Percentiles rank a stretch among this genome's conserved stretches.
Evolutionary conservation across 2,329 filamentous ascomycete genomes (phyloP).

Genomic region (Penicillium expansum): DNA sequence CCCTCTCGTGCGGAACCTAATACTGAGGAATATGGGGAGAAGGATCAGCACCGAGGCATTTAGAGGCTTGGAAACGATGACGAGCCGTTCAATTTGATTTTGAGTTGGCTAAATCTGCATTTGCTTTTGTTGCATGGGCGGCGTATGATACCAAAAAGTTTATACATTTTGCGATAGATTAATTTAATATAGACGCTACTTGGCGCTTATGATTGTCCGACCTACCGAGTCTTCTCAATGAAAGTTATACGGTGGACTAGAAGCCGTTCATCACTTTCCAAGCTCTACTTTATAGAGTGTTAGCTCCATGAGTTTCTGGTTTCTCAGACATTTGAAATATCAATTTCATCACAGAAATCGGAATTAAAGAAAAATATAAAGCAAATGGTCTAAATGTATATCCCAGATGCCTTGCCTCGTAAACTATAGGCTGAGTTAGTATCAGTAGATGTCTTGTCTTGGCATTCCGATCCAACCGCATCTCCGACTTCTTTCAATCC

Average conservation of each 20-base stretch:
- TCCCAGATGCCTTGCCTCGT: no score
- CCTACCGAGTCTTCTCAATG: background rate
- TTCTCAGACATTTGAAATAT: background rate
- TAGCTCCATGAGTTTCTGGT: background rate
- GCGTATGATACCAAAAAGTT: conserved; percentile 13
- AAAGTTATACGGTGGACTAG: background rate
- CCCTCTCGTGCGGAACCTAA: conserved; percentile 10
- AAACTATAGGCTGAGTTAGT: background rate
- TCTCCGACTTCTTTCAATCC: background rate
- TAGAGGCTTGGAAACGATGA: background rate
- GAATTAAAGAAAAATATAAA: background rate
- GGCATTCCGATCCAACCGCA: conserved; percentile 5
- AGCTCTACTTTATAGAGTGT: background rate
- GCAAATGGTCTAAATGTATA: background rate
- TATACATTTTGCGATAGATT: background rate
- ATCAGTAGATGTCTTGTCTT: background rate
- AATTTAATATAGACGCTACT: background rate
- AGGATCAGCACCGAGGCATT: background rate
- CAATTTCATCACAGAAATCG: background rate
- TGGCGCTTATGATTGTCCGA: background rate
- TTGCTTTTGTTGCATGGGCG: conserved; percentile 7
- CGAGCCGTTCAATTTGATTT: background rate
- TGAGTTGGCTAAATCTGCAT: background rate
- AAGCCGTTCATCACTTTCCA: background rate
- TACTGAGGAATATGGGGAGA: background rate